A percentile compares a stretch with the other conserved stretches of the same genome.
phyloP scores from a whole-genome alignment of 768 basidiomycete genomes.

The Pholiota molesta region DNA sequence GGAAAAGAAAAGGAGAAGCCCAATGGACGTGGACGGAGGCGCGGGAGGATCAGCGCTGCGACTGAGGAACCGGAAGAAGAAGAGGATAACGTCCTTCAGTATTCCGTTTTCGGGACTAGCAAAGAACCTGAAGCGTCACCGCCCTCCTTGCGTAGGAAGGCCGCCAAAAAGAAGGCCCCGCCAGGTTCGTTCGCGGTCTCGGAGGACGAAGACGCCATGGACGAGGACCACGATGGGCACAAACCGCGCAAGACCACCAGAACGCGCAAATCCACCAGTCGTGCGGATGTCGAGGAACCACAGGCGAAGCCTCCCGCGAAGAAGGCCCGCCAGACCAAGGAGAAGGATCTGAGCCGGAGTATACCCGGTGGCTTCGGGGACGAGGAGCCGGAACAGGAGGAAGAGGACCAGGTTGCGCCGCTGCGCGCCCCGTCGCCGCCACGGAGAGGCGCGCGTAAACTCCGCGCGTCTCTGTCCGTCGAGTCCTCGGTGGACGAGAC shows the following conservation, averaged over 20 bases:
- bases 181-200: slow-evolving; percentile 20
- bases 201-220: slow-evolving; percentile 31
- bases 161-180: slow-evolving; percentile 16
- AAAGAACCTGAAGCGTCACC: slow-evolving; percentile 23
- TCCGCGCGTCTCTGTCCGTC: slow-evolving; percentile 32
- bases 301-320: slow-evolving; percentile 12
- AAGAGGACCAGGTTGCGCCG: slow-evolving; percentile 43
- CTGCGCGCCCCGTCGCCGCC: slow-evolving; percentile 37
- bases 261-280: slow-evolving; percentile 9
- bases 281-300: neutral
- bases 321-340: slow-evolving; percentile 24
- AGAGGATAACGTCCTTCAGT: slow-evolving; percentile 25
- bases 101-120: slow-evolving; percentile 31
- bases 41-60: slow-evolving; percentile 11
- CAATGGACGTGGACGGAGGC: slow-evolving; percentile 9
- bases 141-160: slow-evolving; percentile 25
- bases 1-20: neutral
- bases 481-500: slow-evolving; percentile 37
- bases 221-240: slow-evolving; percentile 22
- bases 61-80: slow-evolving; percentile 22
- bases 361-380: slow-evolving; percentile 49
- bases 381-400: slow-evolving; percentile 32
- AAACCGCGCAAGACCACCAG: slow-evolving; percentile 16
- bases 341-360: slow-evolving; percentile 28
- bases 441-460: slow-evolving; percentile 22